Evolutionary conservation across 495 filamentous ascomycete genomes (phyloP).

Genomic region (Xylaria curta): DNA sequence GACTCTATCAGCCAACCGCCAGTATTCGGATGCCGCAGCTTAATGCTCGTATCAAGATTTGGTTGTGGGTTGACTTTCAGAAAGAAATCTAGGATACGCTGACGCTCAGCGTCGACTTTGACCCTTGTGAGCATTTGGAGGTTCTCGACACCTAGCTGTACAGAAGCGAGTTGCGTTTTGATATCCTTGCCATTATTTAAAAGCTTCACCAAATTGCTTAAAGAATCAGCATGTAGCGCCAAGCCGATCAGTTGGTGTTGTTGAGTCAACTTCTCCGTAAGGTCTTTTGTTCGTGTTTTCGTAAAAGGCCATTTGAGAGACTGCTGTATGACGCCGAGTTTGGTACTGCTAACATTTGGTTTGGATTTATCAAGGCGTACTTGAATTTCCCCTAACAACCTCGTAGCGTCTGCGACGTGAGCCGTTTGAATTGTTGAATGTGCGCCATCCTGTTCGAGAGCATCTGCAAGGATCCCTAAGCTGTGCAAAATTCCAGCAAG

Average conservation of each 20-base stretch:
- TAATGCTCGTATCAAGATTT: constrained; percentile 38
- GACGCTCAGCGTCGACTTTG: constrained; percentile 29
- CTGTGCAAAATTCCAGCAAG: constrained; percentile 43
- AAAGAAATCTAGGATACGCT: constrained; percentile 40
- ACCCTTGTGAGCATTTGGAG: constrained; percentile 32
- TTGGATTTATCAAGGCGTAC: constrained; percentile 10
- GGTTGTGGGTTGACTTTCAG: constrained; percentile 33
- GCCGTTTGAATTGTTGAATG: constrained; percentile 30
- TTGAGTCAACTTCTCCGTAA: constrained; percentile 36
- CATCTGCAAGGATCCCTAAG: constrained; percentile 33
- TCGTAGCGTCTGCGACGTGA: constrained; percentile 25
- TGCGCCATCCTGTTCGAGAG: constrained; percentile 34
- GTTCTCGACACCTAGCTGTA: constrained; percentile 23
- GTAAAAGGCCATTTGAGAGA: constrained; percentile 26
- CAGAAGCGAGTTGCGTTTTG: constrained; percentile 15
- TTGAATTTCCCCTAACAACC: constrained; percentile 21
- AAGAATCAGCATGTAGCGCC: constrained; percentile 40
- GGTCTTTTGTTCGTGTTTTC: constrained; percentile 30
- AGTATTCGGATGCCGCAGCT: constrained; percentile 42
- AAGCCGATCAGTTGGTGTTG: constrained; percentile 42
- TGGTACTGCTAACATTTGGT: constrained; percentile 11
- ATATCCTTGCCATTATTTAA: constrained; percentile 26
- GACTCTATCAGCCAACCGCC: constrained; percentile 46
- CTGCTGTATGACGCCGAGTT: background rate
- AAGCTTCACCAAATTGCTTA: constrained; percentile 30